Base-by-base conservation (phyloP, 208 protist species). In the Herpetomonas samuelpessoai region DNA sequence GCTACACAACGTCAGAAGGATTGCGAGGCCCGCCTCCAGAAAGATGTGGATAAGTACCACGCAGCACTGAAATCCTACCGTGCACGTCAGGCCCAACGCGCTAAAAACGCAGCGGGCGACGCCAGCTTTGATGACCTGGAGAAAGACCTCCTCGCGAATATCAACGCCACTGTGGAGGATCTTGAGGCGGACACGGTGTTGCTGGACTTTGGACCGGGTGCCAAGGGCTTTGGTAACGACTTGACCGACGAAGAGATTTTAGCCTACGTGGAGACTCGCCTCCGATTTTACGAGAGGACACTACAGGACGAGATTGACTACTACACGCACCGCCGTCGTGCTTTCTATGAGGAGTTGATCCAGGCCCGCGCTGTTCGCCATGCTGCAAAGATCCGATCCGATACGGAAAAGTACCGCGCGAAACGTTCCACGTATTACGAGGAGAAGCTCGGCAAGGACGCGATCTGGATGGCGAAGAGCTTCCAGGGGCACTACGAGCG, bases 271-370 rank as follows among this genome's bases (percentile, higher is more conserved):
- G 65, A 74, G 31, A 47, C 68, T 29, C 60, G 73, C 28, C 65
- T 73, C 1, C 63, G 65, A 25, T 85, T 81, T 38, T 85, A 81
- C 60, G 73, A 81, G 55, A 65, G 64, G 31, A 62, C 52, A n/a
- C 65, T 76, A 3, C 67, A 73, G 28, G 68, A 75, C n/a, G 73
- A 83, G 25, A 55, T 76, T 12, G 60, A 71, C 12, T 54, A 62
- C 28, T 82, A 77, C 24, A 76, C 67, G 0, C 47, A 65, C 25
- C 53, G 60, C n/a, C 74, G 74, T 24, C 54, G 65, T 25, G 49
- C 29, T 3, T 85, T 85, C 51, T 85, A 81, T 53, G 79, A 81
- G 55, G 79, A 85, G 18, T 41, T 85, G 16, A 39, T 85, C 0
- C 69, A 85, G 27, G 71, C 71, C 1, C 71, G 74, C 41, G 58